phyloP scores from a whole-genome alignment of 441 rosid genomes.

The Erodium trifolium region DNA sequence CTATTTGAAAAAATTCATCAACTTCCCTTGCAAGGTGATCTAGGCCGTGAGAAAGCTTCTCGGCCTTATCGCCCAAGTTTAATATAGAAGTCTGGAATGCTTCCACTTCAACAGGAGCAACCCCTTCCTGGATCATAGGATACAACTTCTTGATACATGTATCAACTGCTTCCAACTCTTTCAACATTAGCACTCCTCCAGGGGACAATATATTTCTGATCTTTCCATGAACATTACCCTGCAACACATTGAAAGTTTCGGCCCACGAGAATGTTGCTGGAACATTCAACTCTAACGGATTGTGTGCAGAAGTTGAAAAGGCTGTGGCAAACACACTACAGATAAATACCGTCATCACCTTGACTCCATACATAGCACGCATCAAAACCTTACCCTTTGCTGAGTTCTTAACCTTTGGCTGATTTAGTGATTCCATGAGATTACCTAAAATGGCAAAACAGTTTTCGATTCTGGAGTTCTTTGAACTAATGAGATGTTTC shows the following conservation, averaged over 20 bases:
- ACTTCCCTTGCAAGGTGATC: slow-evolving; percentile 61
- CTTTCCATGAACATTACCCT: slow-evolving; percentile 37
- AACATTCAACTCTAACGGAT: slow-evolving; percentile 39
- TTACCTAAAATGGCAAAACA: slow-evolving; percentile 45
- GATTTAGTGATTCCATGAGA: slow-evolving; percentile 44
- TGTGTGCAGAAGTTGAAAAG: slow-evolving; percentile 55
- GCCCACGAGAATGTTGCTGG: slow-evolving; percentile 52
- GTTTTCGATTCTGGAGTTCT: slow-evolving; percentile 53
- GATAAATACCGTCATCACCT: slow-evolving; percentile 62
- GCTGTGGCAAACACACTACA: slow-evolving; percentile 64
- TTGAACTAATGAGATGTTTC: slow-evolving; percentile 50
- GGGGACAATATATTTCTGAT: slow-evolving; percentile 24
- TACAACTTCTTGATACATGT: slow-evolving; percentile 36
- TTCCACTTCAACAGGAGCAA: slow-evolving; percentile 26
- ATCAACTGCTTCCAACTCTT: slow-evolving; percentile 61
- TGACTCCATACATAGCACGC: slow-evolving; percentile 80
- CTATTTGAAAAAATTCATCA: slow-evolving; percentile 74
- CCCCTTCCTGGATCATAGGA: slow-evolving; percentile 45
- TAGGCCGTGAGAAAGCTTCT: slow-evolving; percentile 46
- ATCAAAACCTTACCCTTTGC: slow-evolving; percentile 77
- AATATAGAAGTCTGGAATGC: slow-evolving; percentile 32
- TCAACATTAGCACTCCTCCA: slow-evolving; percentile 38
- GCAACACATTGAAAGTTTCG: slow-evolving; percentile 46
- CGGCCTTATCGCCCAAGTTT: slow-evolving; percentile 30
- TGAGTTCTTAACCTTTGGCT: slow-evolving; percentile 91